These are phyloP conservation scores for Botrytis deweyae DNA, from an alignment of 2,329 filamentous ascomycete species.

Conservation along the genomic window DNA sequence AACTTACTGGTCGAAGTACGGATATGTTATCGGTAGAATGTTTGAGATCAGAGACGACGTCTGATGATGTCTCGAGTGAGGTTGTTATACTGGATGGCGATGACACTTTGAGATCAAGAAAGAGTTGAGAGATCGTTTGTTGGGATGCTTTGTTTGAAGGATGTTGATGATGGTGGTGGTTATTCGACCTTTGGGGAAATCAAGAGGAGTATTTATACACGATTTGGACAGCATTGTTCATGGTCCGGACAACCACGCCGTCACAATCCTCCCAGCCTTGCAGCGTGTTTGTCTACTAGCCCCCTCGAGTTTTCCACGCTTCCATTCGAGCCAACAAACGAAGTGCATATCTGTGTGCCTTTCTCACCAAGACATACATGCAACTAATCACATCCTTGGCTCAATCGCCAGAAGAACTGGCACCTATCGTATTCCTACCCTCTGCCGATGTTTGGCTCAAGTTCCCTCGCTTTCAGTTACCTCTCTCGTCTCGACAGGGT, in stretches of 20 bases:
- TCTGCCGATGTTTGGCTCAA: slow-evolving; percentile 20
- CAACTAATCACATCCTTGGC: slow-evolving; percentile 20
- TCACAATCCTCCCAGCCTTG: slow-evolving; percentile 23
- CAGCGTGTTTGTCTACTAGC: slow-evolving; percentile 18
- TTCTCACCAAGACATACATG: slow-evolving; percentile 23
- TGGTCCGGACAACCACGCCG: slow-evolving; percentile 19
- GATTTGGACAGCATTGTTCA: slow-evolving; percentile 13
- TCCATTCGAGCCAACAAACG: slow-evolving; percentile 31
- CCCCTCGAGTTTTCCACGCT: slow-evolving; percentile 20
- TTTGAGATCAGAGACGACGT: slow-evolving; percentile 4
- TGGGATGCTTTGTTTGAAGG: slow-evolving; percentile 21
- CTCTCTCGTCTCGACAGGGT: slow-evolving; percentile 29
- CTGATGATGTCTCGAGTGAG: slow-evolving; percentile 6
- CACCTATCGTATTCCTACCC: slow-evolving; percentile 22
- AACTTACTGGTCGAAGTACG: slow-evolving; percentile 33
- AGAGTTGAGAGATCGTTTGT: slow-evolving; percentile 26
- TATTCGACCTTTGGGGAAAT: slow-evolving; percentile 21
- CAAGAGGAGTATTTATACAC: slow-evolving; percentile 34
- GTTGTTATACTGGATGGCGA: slow-evolving; percentile 17
- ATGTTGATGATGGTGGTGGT: slow-evolving; percentile 31
- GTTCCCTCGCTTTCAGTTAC: slow-evolving; percentile 13
- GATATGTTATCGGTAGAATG: slow-evolving; percentile 17
- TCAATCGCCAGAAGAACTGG: slow-evolving; percentile 6
- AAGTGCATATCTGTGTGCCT: slow-evolving; percentile 33
- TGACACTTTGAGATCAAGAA: slow-evolving; percentile 27